These are phyloP conservation scores for Tuber aestivum DNA, from an alignment of 495 filamentous ascomycete genomes.

Conservation along the genomic window DNA sequence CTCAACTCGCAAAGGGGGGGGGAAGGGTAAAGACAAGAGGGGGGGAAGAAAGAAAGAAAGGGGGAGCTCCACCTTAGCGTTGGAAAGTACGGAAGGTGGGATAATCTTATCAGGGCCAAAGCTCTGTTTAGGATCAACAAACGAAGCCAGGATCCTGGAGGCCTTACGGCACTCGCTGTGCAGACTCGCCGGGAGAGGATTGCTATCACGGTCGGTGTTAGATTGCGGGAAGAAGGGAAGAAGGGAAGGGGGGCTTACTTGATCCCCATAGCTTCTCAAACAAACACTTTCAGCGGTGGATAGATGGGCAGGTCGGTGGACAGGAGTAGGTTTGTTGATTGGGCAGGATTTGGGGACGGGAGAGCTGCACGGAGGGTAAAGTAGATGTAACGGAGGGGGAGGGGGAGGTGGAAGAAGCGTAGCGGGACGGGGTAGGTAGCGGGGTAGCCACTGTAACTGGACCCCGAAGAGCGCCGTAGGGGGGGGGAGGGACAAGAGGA, in stretches of 20 bases:
- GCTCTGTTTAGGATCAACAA: conserved; percentile 86
- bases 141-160: conserved; percentile 87
- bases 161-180: conserved; percentile 73
- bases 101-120: conserved; percentile 98
- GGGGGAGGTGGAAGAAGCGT: not conserved
- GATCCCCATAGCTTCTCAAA: conserved; percentile 21
- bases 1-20: not conserved
- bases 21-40: too few species aligned
- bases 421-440: not conserved
- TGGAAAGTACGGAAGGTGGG: conserved; percentile 79
- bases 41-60: not conserved
- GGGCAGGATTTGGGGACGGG: not conserved
- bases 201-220: conserved; percentile 17
- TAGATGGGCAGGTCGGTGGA: not conserved
- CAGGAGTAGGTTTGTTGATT: not conserved
- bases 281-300: not conserved
- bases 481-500: not conserved
- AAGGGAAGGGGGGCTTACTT: conserved; percentile 17
- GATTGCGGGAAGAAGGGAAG: not conserved
- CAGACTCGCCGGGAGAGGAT: conserved; percentile 35
- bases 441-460: not conserved
- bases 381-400: not conserved
- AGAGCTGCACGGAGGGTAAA: too few species aligned
- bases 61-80: conserved; percentile 67
- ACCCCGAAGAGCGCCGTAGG: not conserved